phyloP scores from a whole-genome alignment of 345 rosid species.

The Brassica cretica region DNA sequence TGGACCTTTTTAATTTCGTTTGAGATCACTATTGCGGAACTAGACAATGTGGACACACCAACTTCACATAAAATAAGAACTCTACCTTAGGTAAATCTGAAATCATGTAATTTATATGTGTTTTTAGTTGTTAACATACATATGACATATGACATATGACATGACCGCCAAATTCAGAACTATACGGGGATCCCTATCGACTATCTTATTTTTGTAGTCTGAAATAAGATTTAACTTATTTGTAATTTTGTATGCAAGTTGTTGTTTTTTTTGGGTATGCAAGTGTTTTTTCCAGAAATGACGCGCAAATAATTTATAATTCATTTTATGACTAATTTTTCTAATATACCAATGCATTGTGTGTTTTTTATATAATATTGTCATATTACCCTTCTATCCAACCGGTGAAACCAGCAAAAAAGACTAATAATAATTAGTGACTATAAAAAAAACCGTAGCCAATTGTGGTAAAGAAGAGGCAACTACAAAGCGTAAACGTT shows the following conservation, averaged over 20 bases:
- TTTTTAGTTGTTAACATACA: conserved; percentile 5
- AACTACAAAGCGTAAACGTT: too few species aligned
- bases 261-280: background rate
- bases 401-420: too few species aligned
- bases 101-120: conserved; percentile 12
- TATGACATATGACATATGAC: background rate
- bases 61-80: background rate
- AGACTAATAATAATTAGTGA: too few species aligned
- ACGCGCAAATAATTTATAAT: too few species aligned
- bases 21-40: background rate
- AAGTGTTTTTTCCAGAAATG: too few species aligned
- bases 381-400: too few species aligned
- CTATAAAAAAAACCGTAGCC: too few species aligned
- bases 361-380: too few species aligned
- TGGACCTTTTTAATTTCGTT: background rate
- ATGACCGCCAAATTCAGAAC: conserved; percentile 9
- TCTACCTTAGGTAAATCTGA: background rate
- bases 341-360: too few species aligned
- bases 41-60: background rate
- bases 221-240: background rate
- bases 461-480: too few species aligned
- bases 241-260: background rate
- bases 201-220: background rate
- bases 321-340: too few species aligned
- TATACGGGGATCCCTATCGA: background rate